Base-by-base conservation (phyloP, 192 early-diverging fungal genomes). In the Backusella australiensis region DNA sequence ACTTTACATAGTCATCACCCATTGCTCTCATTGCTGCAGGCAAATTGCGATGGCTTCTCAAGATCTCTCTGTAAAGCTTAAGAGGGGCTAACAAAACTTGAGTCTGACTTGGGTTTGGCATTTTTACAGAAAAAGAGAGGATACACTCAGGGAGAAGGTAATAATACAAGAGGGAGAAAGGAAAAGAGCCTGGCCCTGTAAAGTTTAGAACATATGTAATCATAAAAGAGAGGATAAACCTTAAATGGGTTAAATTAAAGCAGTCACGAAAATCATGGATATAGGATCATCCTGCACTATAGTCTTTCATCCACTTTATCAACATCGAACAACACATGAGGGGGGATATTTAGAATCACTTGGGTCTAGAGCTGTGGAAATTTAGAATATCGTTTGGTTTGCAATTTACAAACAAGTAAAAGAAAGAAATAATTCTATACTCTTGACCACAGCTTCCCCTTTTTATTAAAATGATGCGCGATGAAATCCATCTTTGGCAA, bases 1-100 rank as follows among this genome's bases (percentile, higher is more conserved):
- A 76, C 76, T 88, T 90, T 70, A 90, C 89, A 78, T 90, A 90
- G 32, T 85, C 86, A 65, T 90, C 87, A 11, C 89, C 89, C n/a
- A 90, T 68, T 34, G 80, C 77, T 9, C 89, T 85, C 76, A 87
- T 83, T 46, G 85, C 77, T 15, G 80, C 72, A 21, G 89, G 89
- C 8, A 90, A 59, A 32, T 77, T 66, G 2, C 89, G 80, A 72
- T 90, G 89, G 2, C 73, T 75, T 8, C 87, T 80, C 19, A 90
- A 82, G 77, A 90, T 88, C 59, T 84, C 80, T 7, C 84, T 83
- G 72, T 90, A 90, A 35, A 90, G 83, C 17, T 73, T 68, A 65
- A 90, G 44, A 32, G 89, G 89, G 21, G 89, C 85, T 72, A 84
- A 74, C 29, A 90, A 76, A 0, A 81, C 68, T 41, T 85, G 84